Base-by-base conservation (phyloP, 345 rosid genomes). In the Camelina laxa region DNA sequence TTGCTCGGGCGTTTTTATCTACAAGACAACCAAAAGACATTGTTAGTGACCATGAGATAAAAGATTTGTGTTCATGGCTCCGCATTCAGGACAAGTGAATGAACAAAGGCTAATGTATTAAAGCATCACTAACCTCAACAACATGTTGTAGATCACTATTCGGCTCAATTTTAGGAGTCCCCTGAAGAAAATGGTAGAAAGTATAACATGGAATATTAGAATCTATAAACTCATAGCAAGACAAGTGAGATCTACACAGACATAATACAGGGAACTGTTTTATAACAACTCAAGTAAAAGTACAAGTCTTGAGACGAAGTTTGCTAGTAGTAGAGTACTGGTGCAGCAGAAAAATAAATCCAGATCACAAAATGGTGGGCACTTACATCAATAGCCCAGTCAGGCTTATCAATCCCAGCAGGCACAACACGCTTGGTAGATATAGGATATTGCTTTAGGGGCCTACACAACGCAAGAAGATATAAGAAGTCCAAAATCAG, bases 381-480 rank as follows among this genome's bases (percentile, higher is more conserved):
- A 81, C 97, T 92, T 71, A 95, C 99, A 83, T 90, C 96, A 73
- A 81, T 39, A 48, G 97, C 99, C 99, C 97, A 92, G 70, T 92
- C 97, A 80, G 98, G 98, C 77, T 62, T 79, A 5, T 86, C 88
- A 47, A 95, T 82, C 66, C 79, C 85, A 65, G 82, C 80, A 77
- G 98, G 98, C 62, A 92, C 87, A 51, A 47, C 13, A 64, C 85
- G 91, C 71, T 67, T 81, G 48, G 82, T 63, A 61, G 96, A 95
- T 69, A 92, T 87, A 17, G 88, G 99, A 84, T 80, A 90, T 42
- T 96, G 99, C 80, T 90, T 89, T 55, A 92, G 80, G 0, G 84
- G 65, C 74, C 99, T 95, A 84, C 60, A 70, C 57, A 84, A 54
- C 9, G 60, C 67, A 27, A 48, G 21, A 67, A 45, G 15, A 67